Evolutionary conservation across 352 stramenopile species (phyloP).

Genomic region (Pythium rhizo-oryzae): DNA sequence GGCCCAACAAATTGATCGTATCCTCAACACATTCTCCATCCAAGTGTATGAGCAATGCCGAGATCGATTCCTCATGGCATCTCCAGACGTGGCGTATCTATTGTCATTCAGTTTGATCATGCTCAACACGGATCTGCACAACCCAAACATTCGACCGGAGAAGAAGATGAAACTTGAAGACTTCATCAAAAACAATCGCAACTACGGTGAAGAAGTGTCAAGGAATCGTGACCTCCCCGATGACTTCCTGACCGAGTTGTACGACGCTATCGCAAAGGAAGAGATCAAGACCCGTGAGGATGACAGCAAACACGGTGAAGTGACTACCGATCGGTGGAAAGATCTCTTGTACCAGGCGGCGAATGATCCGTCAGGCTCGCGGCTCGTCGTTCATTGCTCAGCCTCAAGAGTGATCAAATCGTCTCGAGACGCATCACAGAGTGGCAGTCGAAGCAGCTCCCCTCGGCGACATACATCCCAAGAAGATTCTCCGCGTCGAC

Average conservation of each 20-base stretch:
- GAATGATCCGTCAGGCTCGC: slow-evolving; percentile 57
- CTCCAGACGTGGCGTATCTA: slow-evolving; percentile 88
- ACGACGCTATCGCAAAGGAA: slow-evolving; percentile 69
- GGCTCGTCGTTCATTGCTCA: slow-evolving; percentile 49
- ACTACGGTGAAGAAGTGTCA: slow-evolving; percentile 89
- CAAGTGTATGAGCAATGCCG: slow-evolving; percentile 84
- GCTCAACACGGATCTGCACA: slow-evolving; percentile 89
- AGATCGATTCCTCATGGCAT: slow-evolving; percentile 85
- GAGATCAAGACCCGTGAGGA: slow-evolving; percentile 88
- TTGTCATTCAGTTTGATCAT: slow-evolving; percentile 91
- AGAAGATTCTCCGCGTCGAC: slow-evolving; percentile 9
- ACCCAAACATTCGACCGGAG: slow-evolving; percentile 80
- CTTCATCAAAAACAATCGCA: slow-evolving; percentile 91
- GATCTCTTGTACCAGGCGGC: slow-evolving; percentile 77
- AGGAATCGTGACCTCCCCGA: slow-evolving; percentile 65
- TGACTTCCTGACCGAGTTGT: slow-evolving; percentile 77
- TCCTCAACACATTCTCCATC: slow-evolving; percentile 86
- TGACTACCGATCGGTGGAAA: slow-evolving; percentile 80
- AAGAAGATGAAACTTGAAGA: slow-evolving; percentile 88
- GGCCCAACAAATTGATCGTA: slow-evolving; percentile 89
- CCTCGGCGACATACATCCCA: slow-evolving; percentile 15
- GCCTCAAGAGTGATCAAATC: not conserved
- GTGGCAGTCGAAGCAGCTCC: slow-evolving; percentile 19
- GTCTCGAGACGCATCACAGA: not conserved
- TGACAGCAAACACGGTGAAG: slow-evolving; percentile 71